A percentile compares a stretch with the other conserved stretches of the same genome.
These are phyloP conservation scores for Verbascum thapsus DNA, from an alignment of 257 asterid species.

Conservation along the genomic window DNA sequence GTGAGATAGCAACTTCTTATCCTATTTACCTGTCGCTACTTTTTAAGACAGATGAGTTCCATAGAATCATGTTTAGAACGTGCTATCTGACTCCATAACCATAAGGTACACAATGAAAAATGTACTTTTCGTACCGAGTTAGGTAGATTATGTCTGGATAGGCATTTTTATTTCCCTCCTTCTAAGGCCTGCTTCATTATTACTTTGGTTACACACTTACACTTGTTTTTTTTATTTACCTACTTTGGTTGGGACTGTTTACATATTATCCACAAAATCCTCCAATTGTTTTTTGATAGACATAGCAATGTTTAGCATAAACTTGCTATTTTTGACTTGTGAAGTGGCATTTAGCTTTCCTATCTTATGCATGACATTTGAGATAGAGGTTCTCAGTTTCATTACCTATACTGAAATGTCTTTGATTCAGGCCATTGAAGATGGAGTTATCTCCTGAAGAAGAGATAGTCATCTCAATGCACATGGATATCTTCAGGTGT, in stretches of 20 bases:
- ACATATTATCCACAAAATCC: background rate
- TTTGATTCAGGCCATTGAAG: constrained; percentile 66
- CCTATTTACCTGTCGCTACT: constrained; percentile 11
- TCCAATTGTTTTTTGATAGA: constrained; percentile 15
- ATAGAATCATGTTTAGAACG: background rate
- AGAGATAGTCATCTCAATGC: constrained; percentile 89
- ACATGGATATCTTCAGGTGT: constrained; percentile 84
- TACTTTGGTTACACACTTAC: no score
- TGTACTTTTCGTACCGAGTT: constrained; percentile 3
- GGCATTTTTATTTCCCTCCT: background rate
- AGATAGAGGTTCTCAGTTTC: constrained; percentile 18
- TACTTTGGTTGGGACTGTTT: constrained; percentile 22
- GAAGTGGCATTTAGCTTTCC: constrained; percentile 10
- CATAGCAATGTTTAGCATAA: background rate
- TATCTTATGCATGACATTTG: constrained; percentile 25
- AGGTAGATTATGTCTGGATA: constrained; percentile 1
- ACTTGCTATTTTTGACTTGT: constrained; percentile 21
- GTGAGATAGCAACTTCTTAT: constrained; percentile 18
- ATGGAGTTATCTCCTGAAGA: constrained; percentile 95
- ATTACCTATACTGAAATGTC: constrained; percentile 24
- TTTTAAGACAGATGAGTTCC: background rate
- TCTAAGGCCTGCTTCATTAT: background rate
- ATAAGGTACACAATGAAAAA: background rate
- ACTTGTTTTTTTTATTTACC: background rate
- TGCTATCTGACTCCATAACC: constrained; percentile 3